Evolutionary conservation across 768 basidiomycete species (phyloP).

Genomic region (Phaeolepiota aurea): DNA sequence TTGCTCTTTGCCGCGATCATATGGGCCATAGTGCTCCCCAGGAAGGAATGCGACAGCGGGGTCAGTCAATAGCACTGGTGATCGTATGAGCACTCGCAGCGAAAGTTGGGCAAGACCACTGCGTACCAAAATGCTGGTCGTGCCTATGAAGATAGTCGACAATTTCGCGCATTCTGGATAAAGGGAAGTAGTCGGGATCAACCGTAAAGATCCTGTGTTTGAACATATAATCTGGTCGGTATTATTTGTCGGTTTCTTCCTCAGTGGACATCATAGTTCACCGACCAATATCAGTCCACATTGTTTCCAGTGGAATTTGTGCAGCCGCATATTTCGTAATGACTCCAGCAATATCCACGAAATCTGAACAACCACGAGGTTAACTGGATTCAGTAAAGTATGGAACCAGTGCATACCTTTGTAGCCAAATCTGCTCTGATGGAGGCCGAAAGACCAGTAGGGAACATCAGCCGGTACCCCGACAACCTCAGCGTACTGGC

Average conservation of each 20-base stretch:
- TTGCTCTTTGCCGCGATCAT: constrained; percentile 39
- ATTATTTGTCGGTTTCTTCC: not conserved
- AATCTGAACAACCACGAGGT: no score
- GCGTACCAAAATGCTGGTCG: constrained; percentile 49
- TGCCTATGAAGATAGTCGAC: constrained; percentile 52
- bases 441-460: constrained; percentile 67
- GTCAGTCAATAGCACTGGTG: constrained; percentile 63
- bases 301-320: constrained; percentile 62
- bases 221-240: constrained; percentile 65
- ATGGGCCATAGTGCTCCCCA: constrained; percentile 39
- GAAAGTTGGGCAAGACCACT: no score
- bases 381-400: no score
- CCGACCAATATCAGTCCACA: constrained; percentile 73
- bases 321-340: constrained; percentile 54
- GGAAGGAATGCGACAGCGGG: constrained; percentile 55
- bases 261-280: not conserved
- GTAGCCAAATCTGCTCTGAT: constrained; percentile 70
- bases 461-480: constrained; percentile 67
- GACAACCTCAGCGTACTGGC: constrained; percentile 62
- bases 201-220: constrained; percentile 60
- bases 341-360: constrained; percentile 51
- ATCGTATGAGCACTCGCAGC: constrained; percentile 1
- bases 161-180: constrained; percentile 55
- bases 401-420: constrained; percentile 35
- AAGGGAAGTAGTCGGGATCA: constrained; percentile 61